Conservation (phyloP, 2,329 filamentous ascomycete genomes). For the Pyrenophora tritici-repentis region DNA sequence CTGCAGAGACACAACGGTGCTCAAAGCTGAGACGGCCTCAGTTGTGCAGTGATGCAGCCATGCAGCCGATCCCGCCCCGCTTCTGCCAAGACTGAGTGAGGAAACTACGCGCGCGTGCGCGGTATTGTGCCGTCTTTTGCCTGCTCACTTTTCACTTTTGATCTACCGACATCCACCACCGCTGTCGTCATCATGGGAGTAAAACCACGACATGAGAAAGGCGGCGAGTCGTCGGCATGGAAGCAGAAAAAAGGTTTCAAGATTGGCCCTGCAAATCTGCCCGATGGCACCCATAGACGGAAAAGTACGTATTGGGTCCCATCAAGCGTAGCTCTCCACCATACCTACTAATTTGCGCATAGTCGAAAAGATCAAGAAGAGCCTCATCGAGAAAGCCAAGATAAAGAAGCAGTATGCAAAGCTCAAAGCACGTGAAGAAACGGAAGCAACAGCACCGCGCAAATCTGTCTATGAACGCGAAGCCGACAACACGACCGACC, state of each 20-base stretch:
- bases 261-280: conserved; percentile 86
- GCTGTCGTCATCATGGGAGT: conserved; percentile 56
- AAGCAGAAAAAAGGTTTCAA: conserved; percentile 73
- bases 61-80: conserved; percentile 12
- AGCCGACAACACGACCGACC: conserved; percentile 32
- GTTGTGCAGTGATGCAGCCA: conserved; percentile 13
- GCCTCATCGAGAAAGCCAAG: conserved; percentile 89
- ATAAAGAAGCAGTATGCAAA: conserved; percentile 92
- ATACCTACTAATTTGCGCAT: conserved; percentile 11
- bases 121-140: background rate
- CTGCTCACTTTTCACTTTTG: conserved; percentile 1
- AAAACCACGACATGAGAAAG: conserved; percentile 61
- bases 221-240: conserved; percentile 45
- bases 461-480: conserved; percentile 46
- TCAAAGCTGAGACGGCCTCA: conserved; percentile 4
- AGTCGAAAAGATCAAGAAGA: conserved; percentile 88
- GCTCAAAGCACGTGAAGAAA: conserved; percentile 68
- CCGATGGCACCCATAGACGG: conserved; percentile 84
- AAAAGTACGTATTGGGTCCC: conserved; percentile 61
- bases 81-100: conserved; percentile 26
- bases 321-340: background rate
- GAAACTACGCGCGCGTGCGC: conserved; percentile 12
- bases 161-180: background rate
- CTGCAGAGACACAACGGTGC: conserved; percentile 5
- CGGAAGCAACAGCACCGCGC: conserved; percentile 36